Evolutionary conservation across 2,329 filamentous ascomycete species (phyloP).

Genomic region (Colletotrichum lindemuthianum): DNA sequence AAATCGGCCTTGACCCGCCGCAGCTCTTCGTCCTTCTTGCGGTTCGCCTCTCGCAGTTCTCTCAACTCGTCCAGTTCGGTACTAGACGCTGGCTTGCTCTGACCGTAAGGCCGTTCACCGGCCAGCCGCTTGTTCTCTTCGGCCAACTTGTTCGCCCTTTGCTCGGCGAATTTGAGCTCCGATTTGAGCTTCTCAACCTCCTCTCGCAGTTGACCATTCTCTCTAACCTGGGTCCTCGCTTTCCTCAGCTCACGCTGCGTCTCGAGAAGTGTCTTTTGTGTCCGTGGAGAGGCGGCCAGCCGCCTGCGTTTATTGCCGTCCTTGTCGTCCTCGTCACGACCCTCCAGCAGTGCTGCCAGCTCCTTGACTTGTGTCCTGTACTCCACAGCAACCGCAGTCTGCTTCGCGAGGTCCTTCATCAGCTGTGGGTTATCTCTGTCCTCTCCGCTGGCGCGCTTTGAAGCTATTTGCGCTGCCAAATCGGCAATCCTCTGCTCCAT

Average conservation of each 20-base stretch:
- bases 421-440: constrained; percentile 59
- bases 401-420: constrained; percentile 64
- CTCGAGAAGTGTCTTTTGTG: constrained; percentile 62
- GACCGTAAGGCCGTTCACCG: constrained; percentile 21
- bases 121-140: constrained; percentile 48
- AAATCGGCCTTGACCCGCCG: constrained; percentile 62
- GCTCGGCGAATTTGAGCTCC: constrained; percentile 59
- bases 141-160: constrained; percentile 51
- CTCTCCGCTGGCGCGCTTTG: constrained; percentile 47
- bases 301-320: constrained; percentile 47
- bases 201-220: constrained; percentile 61
- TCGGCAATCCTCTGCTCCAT: constrained; percentile 73
- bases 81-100: not conserved
- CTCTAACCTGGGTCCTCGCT: constrained; percentile 63
- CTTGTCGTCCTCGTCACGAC: constrained; percentile 48
- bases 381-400: constrained; percentile 66
- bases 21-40: constrained; percentile 61
- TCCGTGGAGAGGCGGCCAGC: constrained; percentile 57
- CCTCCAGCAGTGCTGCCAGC: constrained; percentile 61
- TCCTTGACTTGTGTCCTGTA: constrained; percentile 70
- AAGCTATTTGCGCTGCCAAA: constrained; percentile 66
- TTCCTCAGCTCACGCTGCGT: constrained; percentile 64
- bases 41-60: constrained; percentile 49
- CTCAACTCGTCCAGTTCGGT: constrained; percentile 39
- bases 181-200: constrained; percentile 64